Base-by-base conservation (phyloP, 148 eudicot genomes). In the Vaccinium darrowii region DNA sequence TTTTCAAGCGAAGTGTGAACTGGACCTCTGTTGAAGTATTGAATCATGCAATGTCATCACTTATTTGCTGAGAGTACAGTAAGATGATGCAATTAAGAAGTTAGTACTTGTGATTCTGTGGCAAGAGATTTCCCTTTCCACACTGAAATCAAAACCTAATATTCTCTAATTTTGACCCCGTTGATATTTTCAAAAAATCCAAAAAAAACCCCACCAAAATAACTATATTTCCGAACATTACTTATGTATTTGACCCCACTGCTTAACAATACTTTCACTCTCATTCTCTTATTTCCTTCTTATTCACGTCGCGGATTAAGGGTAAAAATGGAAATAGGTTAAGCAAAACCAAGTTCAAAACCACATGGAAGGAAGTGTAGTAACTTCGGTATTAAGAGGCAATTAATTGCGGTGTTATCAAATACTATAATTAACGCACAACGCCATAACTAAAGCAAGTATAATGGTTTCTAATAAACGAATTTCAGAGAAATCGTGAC, bases 331-430 rank as follows among this genome's bases (percentile, higher is more conserved):
- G 33, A 11, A 82, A 67, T 1, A 23, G 23, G n/a, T 1, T 52
- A 18, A 69, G 57, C 16, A 27, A 67, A 81, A 52, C 78, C 21
- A 52, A 71, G 67, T 71, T 53, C 79, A 33, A 82, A 82, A 72
- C 65, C 52, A 79, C n/a, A 79, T 53, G 84, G 50, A 51, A 82
- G 84, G 43, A 81, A 54, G 78, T 39, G 36, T 8, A 53, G 84
- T 53, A 72, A 82, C 50, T 47, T 53, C 78, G 4, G 5, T 71
- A 8, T 52, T n/a, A 71, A 18, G 18, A 33, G 63, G 33, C 47
- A 16, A 82, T 82, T 82, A 82, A 82, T 82, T 71, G 54, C 19
- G 50, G 73, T 39, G 53, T 81, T 81, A 71, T 69, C 39, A 53
- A 82, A 71, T 58, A n/a, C n/a, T n/a, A 33, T 30, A 72, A 82